Base-by-base conservation (phyloP, 2,329 filamentous ascomycete species). In the Pochonia chlamydosporia region DNA sequence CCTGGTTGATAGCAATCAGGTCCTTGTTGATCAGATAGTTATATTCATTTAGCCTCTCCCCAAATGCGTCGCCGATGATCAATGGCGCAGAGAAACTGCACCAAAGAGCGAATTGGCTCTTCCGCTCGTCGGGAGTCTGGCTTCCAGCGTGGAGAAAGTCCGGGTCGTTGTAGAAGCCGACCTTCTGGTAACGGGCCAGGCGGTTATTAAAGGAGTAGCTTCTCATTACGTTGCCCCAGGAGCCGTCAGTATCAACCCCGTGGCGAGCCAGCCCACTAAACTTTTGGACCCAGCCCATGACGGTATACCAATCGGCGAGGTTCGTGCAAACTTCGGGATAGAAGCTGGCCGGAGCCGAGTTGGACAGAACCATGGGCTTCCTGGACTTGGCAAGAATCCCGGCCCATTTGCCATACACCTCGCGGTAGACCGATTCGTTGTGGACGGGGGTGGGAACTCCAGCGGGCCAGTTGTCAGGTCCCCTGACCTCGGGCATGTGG, bases 281-380 rank as follows among this genome's bases (percentile, higher is more conserved):
- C 4, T 52, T 44, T 1, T 63, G 64, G 1, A 71, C 59, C 65
- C 69, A 73, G 26, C 63, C 63, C 70, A 74, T 73, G 14, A 69
- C 66, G 8, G 55, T 59, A 36, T 71, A 68, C 70, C 70, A 74
- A 45, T 70, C 64, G 0, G 67, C 70, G 16, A 65, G 56, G 49
- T 72, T 69, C n/a, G n/a, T n/a, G n/a, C n/a, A n/a, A n/a, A n/a
- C 5, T 50, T 51, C 3, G 43, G 41, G 13, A 51, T 53, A 62
- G 49, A 74, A 73, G 54, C 73, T 73, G 1, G 71, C 70, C 0
- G 70, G 71, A 0, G 71, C 71, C 3, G 68, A 72, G 52, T 73
- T 62, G 4, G 68, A 72, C 51, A 74, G 73, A 26, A 70, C 61
- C 33, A 73, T 57, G 2, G 68, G 67, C 9, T 63, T 52, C 2